Conservation (phyloP, 2,329 filamentous ascomycete species). For the Coniochaeta hoffmannii region DNA sequence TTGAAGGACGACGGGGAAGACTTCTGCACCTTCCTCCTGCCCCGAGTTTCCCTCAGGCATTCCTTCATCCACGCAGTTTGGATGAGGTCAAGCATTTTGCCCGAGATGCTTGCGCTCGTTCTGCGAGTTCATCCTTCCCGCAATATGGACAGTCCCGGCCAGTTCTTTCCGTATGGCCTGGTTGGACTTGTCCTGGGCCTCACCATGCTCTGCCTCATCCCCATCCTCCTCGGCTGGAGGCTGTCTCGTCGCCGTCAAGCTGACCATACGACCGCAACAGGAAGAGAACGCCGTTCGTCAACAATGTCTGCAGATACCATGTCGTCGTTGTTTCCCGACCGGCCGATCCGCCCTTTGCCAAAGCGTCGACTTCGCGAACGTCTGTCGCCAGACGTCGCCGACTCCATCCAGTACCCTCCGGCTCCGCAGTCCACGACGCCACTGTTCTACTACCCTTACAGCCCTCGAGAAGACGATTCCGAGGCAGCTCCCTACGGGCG, state of each 20-base stretch:
- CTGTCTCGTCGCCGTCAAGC: constrained; percentile 20
- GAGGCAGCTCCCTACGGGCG: constrained; percentile 10
- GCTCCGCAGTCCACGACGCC: constrained; percentile 63
- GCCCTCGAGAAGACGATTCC: constrained; percentile 40
- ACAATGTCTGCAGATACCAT: constrained; percentile 66
- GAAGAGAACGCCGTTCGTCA: constrained; percentile 26
- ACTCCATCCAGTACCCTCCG: constrained; percentile 75
- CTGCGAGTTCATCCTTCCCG: neutral
- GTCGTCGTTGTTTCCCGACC: constrained; percentile 76
- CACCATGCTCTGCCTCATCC: neutral
- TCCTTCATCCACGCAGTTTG: neutral
- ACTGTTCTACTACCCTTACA: constrained; percentile 68
- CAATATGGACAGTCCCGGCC: neutral
- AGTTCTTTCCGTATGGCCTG: neutral
- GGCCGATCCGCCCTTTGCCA: constrained; percentile 87
- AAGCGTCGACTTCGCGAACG: constrained; percentile 82
- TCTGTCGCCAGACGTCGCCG: constrained; percentile 76
- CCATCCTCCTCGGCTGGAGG: constrained; percentile 7
- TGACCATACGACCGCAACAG: constrained; percentile 20
- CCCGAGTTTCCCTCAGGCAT: neutral
- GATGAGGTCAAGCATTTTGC: neutral
- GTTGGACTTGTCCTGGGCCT: neutral
- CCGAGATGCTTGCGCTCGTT: neutral
- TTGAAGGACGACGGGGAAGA: neutral
- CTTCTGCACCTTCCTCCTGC: neutral